Percentiles rank a stretch among this genome's conserved stretches.
Evolutionary conservation across 2,329 filamentous ascomycete genomes (phyloP).

Genomic region (Fusarium oxysporum): DNA sequence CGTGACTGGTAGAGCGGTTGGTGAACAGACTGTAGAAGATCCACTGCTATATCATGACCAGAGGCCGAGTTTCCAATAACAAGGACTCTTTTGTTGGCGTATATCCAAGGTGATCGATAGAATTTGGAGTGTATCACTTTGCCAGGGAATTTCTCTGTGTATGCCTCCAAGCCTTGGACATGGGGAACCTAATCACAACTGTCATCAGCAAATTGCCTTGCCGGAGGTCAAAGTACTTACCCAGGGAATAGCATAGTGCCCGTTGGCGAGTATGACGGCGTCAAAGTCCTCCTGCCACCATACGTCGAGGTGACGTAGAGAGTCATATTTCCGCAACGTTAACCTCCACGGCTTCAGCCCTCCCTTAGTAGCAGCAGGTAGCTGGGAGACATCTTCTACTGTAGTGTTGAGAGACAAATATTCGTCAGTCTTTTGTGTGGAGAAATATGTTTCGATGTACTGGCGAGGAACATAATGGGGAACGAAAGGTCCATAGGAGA

Average conservation of each 20-base stretch:
- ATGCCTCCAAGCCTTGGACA: constrained; percentile 58
- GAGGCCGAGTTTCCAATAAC: constrained; percentile 60
- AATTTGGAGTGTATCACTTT: constrained; percentile 59
- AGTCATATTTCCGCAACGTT: constrained; percentile 60
- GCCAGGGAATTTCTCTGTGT: constrained; percentile 53
- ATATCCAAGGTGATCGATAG: constrained; percentile 55
- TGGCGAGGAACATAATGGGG: constrained; percentile 66
- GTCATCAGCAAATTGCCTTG: fast-evolving
- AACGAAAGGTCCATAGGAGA: constrained; percentile 67
- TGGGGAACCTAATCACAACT: constrained; percentile 53
- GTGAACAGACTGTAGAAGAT: constrained; percentile 51
- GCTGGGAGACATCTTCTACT: constrained; percentile 59
- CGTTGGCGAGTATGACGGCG: constrained; percentile 57
- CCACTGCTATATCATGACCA: constrained; percentile 54
- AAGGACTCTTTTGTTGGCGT: constrained; percentile 50
- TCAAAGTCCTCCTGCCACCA: constrained; percentile 67
- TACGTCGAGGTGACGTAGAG: constrained; percentile 56
- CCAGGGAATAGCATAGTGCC: constrained; percentile 58
- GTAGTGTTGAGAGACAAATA: constrained; percentile 63
- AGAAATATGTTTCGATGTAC: constrained; percentile 68
- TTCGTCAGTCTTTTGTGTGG: constrained; percentile 59
- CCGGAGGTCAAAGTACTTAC: constrained; percentile 47
- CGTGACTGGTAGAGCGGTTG: constrained; percentile 64
- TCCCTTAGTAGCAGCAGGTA: constrained; percentile 30
- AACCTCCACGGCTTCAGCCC: constrained; percentile 57